A percentile compares a stretch with the other conserved stretches of the same genome.
These are phyloP conservation scores for Mycena rebaudengoi DNA, from an alignment of 768 basidiomycete species.

Conservation along the genomic window DNA sequence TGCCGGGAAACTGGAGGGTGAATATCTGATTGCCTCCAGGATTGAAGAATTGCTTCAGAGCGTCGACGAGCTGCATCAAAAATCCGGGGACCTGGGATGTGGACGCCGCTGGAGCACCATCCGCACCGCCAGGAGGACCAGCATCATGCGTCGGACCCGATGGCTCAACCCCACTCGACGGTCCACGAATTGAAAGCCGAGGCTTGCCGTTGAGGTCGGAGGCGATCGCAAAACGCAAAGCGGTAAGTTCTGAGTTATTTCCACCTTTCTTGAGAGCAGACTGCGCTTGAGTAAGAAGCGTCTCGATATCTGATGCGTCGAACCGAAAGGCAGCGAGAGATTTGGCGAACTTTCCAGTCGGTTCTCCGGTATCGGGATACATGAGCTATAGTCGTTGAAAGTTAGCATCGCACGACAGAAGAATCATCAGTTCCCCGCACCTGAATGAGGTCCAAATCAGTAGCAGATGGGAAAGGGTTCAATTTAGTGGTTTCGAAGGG, in stretches of 20 bases:
- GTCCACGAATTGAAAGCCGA: not conserved
- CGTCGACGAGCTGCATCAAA: conserved; percentile 16
- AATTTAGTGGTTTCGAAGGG: not conserved
- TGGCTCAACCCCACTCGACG: too few species aligned
- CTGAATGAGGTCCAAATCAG: conserved; percentile 3
- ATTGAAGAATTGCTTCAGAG: conserved; percentile 29
- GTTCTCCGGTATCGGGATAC: conserved; percentile 4
- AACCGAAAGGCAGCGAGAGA: not conserved
- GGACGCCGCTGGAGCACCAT: not conserved
- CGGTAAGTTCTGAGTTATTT: not conserved
- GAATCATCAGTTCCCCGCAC: not conserved
- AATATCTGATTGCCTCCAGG: conserved; percentile 36
- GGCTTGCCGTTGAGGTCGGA: not conserved
- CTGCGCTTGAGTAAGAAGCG: not conserved
- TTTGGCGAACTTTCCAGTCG: not conserved
- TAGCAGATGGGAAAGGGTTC: not conserved
- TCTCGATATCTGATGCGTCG: not conserved
- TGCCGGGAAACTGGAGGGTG: conserved; percentile 38
- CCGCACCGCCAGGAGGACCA: too few species aligned
- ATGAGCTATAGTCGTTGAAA: not conserved
- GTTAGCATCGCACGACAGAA: not conserved
- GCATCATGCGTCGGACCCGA: too few species aligned
- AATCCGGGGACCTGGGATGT: not conserved
- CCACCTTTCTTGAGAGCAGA: not conserved
- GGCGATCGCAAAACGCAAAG: not conserved